Conservation (phyloP, 2,329 filamentous ascomycete species). For the Fusarium redolens region DNA sequence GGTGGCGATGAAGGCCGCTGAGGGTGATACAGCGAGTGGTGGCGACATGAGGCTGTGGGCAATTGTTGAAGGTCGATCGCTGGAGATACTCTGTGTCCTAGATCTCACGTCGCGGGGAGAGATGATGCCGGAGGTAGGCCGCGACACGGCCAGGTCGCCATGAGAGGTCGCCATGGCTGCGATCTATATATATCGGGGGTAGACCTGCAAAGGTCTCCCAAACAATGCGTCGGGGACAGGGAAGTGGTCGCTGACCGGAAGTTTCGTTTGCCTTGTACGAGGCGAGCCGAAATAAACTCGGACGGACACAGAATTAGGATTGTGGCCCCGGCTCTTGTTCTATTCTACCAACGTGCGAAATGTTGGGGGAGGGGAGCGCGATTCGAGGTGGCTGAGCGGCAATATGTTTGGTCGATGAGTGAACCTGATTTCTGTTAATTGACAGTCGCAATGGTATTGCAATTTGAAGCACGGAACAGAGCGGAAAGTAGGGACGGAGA, state of each 20-base stretch:
- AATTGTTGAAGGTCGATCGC: conserved; percentile 74
- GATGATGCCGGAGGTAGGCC: conserved; percentile 49
- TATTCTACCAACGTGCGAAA: conserved; percentile 23
- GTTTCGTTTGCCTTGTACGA: conserved; percentile 36
- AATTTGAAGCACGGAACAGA: conserved; percentile 31
- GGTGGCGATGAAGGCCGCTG: conserved; percentile 87
- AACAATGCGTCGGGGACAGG: conserved; percentile 24
- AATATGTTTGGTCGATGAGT: conserved; percentile 20
- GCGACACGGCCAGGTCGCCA: conserved; percentile 46
- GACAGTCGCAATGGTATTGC: conserved; percentile 22
- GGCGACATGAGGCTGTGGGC: conserved; percentile 71
- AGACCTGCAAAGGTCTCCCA: conserved; percentile 40
- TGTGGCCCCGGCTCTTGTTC: conserved; percentile 20
- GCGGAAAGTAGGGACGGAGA: conserved; percentile 35
- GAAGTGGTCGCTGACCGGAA: conserved; percentile 26
- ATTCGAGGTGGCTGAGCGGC: conserved; percentile 32
- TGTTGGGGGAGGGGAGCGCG: conserved; percentile 13
- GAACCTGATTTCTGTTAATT: conserved; percentile 43
- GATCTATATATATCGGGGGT: conserved; percentile 39
- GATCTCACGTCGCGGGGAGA: conserved; percentile 56
- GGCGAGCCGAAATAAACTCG: conserved; percentile 29
- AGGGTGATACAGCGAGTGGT: conserved; percentile 75
- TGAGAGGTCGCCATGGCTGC: conserved; percentile 45
- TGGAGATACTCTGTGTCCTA: conserved; percentile 74
- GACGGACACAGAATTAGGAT: conserved; percentile 34